Conservation (phyloP, 257 asterid genomes). For the Solanum tacnaense region DNA sequence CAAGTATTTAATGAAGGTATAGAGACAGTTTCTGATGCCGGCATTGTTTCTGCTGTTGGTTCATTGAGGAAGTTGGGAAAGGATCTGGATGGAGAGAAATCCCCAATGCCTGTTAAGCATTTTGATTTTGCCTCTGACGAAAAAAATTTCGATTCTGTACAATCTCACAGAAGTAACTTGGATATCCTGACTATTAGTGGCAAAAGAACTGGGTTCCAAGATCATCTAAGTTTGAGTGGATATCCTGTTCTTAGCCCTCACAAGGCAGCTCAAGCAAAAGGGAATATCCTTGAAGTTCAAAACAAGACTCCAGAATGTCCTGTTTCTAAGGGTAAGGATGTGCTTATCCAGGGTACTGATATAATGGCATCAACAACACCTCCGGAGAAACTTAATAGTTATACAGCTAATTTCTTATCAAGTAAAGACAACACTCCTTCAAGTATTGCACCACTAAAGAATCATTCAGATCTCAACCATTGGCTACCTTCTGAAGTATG, state of each 20-base stretch:
- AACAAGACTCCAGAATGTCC: slow-evolving; percentile 15
- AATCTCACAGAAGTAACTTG: slow-evolving; percentile 18
- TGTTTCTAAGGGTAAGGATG: slow-evolving; percentile 17
- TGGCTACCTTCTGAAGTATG: slow-evolving; percentile 96
- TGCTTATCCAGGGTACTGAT: slow-evolving; percentile 18
- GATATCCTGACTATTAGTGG: slow-evolving; percentile 15
- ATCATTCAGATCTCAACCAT: slow-evolving; percentile 53
- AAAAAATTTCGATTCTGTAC: slow-evolving; percentile 18
- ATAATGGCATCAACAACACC: slow-evolving; percentile 25
- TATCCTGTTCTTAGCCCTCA: background rate
- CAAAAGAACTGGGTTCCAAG: slow-evolving; percentile 17
- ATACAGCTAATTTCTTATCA: slow-evolving; percentile 16
- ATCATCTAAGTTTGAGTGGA: slow-evolving; percentile 12
- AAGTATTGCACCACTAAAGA: slow-evolving; percentile 38
- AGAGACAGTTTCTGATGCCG: slow-evolving; percentile 18
- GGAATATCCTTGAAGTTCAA: slow-evolving; percentile 16
- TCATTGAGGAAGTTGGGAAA: slow-evolving; percentile 30
- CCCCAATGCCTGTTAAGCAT: slow-evolving; percentile 92
- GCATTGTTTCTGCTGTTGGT: slow-evolving; percentile 30
- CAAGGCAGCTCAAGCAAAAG: slow-evolving; percentile 14
- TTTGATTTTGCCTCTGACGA: slow-evolving; percentile 74
- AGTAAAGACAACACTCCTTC: slow-evolving; percentile 52
- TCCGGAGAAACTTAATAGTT: slow-evolving; percentile 14
- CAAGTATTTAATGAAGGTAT: slow-evolving; percentile 8
- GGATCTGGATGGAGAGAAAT: slow-evolving; percentile 45